Conservation (phyloP, 305 asterid species). For the Fraxinus angustifolia region DNA sequence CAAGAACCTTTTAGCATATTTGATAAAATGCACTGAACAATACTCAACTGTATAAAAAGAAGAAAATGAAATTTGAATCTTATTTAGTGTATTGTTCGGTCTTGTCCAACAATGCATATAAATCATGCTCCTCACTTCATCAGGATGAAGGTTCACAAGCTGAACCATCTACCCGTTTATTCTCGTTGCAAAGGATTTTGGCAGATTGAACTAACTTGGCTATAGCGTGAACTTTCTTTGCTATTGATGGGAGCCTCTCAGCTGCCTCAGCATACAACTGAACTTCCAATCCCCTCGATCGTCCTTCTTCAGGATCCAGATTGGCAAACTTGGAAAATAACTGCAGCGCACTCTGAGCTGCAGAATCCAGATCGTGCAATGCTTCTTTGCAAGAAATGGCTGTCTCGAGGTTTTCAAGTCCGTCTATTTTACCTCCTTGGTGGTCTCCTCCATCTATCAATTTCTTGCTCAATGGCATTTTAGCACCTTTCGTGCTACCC, state of each 20-base stretch:
- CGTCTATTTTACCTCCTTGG: constrained; percentile 7
- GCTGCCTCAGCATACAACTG: constrained; percentile 32
- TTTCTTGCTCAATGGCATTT: constrained; percentile 1
- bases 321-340: constrained; percentile 36
- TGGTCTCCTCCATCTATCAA: background rate
- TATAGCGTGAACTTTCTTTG: constrained; percentile 42
- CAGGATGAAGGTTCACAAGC: constrained; percentile 6
- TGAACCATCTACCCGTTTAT: constrained; percentile 23
- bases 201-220: constrained; percentile 32
- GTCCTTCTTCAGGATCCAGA: constrained; percentile 22
- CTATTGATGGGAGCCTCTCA: constrained; percentile 33
- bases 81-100: constrained; percentile 2
- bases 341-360: constrained; percentile 48
- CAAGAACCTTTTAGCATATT: background rate
- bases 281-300: constrained; percentile 22
- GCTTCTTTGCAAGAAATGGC: constrained; percentile 42
- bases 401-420: constrained; percentile 16
- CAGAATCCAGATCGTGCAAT: constrained; percentile 43
- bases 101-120: background rate
- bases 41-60: background rate
- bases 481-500: background rate
- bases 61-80: background rate
- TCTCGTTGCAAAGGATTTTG: constrained; percentile 7
- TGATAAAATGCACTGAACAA: background rate
- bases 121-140: background rate